Evolutionary conservation across 306 rosid genomes (phyloP).

Genomic region (Crotalaria pallida): DNA sequence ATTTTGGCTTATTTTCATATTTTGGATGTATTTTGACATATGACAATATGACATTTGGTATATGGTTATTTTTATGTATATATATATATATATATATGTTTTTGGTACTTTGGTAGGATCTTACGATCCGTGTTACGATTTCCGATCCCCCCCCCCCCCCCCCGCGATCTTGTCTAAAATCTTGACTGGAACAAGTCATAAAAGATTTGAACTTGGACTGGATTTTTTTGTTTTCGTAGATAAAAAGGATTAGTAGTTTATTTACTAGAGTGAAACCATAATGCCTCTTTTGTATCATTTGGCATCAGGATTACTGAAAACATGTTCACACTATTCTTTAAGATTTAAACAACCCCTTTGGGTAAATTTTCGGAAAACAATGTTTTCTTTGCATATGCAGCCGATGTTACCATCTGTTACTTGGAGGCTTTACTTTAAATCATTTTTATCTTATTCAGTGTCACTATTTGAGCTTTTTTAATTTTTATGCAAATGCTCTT

Average conservation of each 20-base stretch:
- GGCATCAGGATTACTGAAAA: constrained; percentile 4
- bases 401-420: constrained; percentile 6
- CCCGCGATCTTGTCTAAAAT: no score
- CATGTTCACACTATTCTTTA: background rate
- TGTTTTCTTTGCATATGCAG: constrained; percentile 4
- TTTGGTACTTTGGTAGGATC: no score
- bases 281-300: background rate
- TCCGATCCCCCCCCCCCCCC: no score
- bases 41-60: no score
- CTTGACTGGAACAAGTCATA: background rate
- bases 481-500: constrained; percentile 15
- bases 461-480: constrained; percentile 13
- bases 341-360: background rate
- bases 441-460: constrained; percentile 20
- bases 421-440: constrained; percentile 1
- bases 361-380: background rate
- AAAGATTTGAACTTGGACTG: background rate
- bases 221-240: background rate
- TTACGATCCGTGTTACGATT: no score
- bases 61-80: no score
- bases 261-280: constrained; percentile 7
- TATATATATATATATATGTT: no score
- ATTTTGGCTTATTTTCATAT: no score
- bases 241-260: background rate
- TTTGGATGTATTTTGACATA: no score